Evolutionary conservation across 768 basidiomycete species (phyloP).

Genomic region (Cystobasidium ongulense): DNA sequence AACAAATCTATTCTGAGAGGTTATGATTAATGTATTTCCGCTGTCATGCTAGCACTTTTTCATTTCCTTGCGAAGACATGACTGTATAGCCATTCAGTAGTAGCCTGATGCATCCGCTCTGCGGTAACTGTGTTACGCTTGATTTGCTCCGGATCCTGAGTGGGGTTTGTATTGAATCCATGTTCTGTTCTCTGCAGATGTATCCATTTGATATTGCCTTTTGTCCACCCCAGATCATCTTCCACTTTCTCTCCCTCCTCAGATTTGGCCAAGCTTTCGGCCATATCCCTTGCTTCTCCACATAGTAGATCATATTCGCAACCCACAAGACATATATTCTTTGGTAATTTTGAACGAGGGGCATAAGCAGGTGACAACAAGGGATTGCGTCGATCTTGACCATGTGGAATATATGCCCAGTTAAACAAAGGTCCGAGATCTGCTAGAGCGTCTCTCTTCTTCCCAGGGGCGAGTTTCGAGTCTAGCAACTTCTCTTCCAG

Average conservation of each 20-base stretch:
- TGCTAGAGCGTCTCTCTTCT: slow-evolving; percentile 4
- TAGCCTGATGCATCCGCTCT: neutral
- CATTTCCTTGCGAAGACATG: neutral
- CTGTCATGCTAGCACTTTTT: neutral
- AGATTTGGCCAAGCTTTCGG: neutral
- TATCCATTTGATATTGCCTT: slow-evolving; percentile 23
- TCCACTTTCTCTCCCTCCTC: neutral
- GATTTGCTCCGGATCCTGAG: neutral
- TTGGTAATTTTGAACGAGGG: neutral
- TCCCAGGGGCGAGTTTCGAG: slow-evolving; percentile 18
- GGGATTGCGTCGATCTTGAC: slow-evolving; percentile 2
- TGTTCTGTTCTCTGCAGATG: neutral
- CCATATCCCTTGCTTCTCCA: slow-evolving; percentile 6
- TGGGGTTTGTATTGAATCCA: slow-evolving; percentile 9
- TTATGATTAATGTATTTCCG: too few species aligned
- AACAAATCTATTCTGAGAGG: too few species aligned
- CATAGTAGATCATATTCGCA: slow-evolving; percentile 29
- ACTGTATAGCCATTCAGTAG: neutral
- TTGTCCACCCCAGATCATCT: neutral
- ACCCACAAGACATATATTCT: slow-evolving; percentile 6
- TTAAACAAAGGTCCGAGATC: slow-evolving; percentile 26
- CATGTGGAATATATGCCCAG: slow-evolving; percentile 20
- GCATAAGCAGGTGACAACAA: slow-evolving; percentile 18
- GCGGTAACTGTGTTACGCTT: neutral
- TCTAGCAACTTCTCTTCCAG: neutral